Evolutionary conservation across 352 stramenopile species (phyloP).

Genomic region (Elongisporangium undulatum): DNA sequence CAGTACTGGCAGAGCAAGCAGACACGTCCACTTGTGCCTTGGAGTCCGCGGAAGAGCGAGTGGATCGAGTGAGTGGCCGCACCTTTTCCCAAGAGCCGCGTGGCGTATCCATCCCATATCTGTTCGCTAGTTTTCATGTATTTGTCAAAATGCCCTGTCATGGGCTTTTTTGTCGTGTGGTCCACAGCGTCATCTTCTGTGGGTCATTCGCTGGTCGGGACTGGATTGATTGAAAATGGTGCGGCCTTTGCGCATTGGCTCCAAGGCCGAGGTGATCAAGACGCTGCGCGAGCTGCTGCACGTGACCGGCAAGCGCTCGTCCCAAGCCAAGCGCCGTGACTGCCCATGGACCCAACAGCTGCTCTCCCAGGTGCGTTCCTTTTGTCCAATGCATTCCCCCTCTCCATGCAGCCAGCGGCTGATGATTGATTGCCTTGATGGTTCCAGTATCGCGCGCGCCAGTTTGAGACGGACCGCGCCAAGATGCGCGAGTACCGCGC

Average conservation of each 20-base stretch:
- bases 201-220: background rate
- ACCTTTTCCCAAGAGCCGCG: background rate
- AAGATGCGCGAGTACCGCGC: conserved; percentile 70
- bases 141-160: background rate
- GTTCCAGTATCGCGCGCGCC: conserved; percentile 57
- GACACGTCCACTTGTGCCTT: background rate
- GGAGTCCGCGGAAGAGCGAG: background rate
- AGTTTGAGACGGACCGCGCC: conserved; percentile 68
- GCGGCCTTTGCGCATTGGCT: conserved; percentile 68
- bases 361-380: conserved; percentile 45
- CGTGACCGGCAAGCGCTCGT: conserved; percentile 53
- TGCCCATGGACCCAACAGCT: conserved; percentile 76
- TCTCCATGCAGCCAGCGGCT: too few species aligned
- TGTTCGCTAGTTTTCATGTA: too few species aligned
- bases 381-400: background rate
- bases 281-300: conserved; percentile 70
- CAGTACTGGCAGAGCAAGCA: too few species aligned
- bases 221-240: conserved; percentile 32
- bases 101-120: background rate
- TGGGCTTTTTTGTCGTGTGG: conserved; percentile 3
- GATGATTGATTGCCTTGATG: conserved; percentile 1
- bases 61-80: background rate
- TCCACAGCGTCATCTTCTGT: conserved; percentile 7
- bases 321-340: conserved; percentile 33
- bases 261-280: conserved; percentile 78